phyloP scores from a whole-genome alignment of 768 basidiomycete species.

The Rhizopogon salebrosus region DNA sequence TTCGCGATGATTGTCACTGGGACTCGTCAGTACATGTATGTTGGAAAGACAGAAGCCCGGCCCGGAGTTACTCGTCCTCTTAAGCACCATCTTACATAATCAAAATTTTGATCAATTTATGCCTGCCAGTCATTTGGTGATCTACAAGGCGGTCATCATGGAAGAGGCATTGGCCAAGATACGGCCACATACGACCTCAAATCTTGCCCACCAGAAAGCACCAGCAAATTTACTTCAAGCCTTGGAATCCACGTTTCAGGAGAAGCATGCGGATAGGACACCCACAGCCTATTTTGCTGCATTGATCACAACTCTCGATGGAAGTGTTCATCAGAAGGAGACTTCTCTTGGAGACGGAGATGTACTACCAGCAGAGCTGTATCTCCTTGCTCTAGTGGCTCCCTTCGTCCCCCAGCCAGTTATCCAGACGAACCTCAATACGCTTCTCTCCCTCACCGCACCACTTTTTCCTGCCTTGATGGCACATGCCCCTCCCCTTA shows the following conservation, averaged over 20 bases:
- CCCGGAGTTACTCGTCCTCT: no score
- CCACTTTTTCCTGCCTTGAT: conserved; percentile 70
- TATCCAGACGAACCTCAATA: conserved; percentile 68
- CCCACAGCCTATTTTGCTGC: conserved; percentile 96
- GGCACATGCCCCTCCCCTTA: conserved; percentile 69
- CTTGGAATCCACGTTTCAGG: conserved; percentile 74
- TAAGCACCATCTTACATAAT: no score
- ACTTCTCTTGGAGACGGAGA: conserved; percentile 67
- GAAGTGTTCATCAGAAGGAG: conserved; percentile 61
- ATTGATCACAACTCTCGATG: conserved; percentile 77
- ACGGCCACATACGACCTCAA: conserved; percentile 76
- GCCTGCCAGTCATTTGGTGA: neutral
- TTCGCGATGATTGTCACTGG: conserved; percentile 6
- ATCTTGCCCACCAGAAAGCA: conserved; percentile 81
- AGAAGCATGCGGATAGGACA: conserved; percentile 60
- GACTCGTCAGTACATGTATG: conserved; percentile 5
- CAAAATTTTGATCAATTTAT: conserved; percentile 23
- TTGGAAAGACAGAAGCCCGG: no score
- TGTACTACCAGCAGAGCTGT: conserved; percentile 28
- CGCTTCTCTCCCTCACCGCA: conserved; percentile 67
- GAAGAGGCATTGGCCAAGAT: conserved; percentile 78
- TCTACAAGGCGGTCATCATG: conserved; percentile 30
- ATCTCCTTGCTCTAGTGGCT: conserved; percentile 29
- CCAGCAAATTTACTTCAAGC: conserved; percentile 83
- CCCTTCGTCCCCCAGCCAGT: conserved; percentile 68